Evolutionary conservation across 1,284 basidiomycete genomes (phyloP).

Genomic region (Cutaneotrichosporon mucoides): DNA sequence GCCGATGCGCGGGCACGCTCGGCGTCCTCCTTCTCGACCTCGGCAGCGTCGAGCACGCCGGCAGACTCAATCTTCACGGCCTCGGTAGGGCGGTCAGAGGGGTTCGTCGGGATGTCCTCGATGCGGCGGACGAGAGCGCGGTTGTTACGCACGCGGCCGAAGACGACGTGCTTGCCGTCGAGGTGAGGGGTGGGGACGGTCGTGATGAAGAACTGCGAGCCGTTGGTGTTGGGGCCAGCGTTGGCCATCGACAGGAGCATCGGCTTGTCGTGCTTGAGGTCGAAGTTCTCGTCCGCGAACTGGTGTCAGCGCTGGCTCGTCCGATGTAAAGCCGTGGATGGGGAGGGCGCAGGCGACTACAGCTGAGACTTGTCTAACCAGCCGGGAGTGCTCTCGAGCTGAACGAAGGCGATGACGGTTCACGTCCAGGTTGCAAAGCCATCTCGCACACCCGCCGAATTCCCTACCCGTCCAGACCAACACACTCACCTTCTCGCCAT

Average conservation of each 20-base stretch:
- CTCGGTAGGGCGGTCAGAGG: slow-evolving; percentile 53
- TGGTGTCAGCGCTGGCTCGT: slow-evolving; percentile 4
- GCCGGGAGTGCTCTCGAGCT: too few relatives aligned
- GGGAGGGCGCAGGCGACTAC: too few relatives aligned
- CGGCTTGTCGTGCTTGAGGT: slow-evolving; percentile 70
- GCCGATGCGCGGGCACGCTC: slow-evolving; percentile 30
- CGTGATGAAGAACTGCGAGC: slow-evolving; percentile 56
- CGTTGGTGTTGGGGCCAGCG: slow-evolving; percentile 64
- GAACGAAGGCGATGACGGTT: too few relatives aligned
- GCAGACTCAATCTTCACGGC: slow-evolving; percentile 56
- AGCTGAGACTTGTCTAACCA: too few relatives aligned
- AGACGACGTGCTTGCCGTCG: slow-evolving; percentile 77
- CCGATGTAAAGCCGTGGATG: too few relatives aligned
- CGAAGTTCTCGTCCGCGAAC: slow-evolving; percentile 74
- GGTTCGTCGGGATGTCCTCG: slow-evolving; percentile 58
- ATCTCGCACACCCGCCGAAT: too few relatives aligned
- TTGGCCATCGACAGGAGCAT: slow-evolving; percentile 89
- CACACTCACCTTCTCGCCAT: slow-evolving; percentile 62
- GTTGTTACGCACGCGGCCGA: slow-evolving; percentile 66
- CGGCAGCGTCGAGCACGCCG: slow-evolving; percentile 51
- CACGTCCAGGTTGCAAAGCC: too few relatives aligned
- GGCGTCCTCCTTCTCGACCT: slow-evolving; percentile 36
- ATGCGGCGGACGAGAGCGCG: slow-evolving; percentile 63
- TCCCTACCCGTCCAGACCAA: not conserved
- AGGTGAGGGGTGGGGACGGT: slow-evolving; percentile 51